Evolutionary conservation across 2,329 filamentous ascomycete species (phyloP), one percentile per base, ranked within the genome.

Genomic region (Ascochyta fabae): DNA sequence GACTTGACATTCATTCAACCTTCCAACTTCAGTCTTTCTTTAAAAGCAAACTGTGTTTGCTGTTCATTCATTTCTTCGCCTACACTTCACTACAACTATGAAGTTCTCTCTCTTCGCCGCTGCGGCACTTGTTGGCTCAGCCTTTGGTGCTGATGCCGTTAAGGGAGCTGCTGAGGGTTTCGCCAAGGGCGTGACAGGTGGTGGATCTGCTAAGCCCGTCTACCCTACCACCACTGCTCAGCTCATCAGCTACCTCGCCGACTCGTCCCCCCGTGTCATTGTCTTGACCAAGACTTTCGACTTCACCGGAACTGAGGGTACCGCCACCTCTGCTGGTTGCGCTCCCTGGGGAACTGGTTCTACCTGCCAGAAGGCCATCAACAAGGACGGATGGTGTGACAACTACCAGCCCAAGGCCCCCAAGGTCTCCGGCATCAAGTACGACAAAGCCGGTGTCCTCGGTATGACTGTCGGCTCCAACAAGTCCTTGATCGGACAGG

Each of bases 161-260:
- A 61, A 63, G 59, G 65, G 65, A 35, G 55, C 64, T 48, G 65
- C 65, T 53, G 64, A 68, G 49, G 65, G 65, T 50, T 68, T 68
- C 38, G 65, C 65, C 16, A 68, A 67, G 60, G 65, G 65, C 85
- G 65, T 68, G 2, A 68, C 65, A 55, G 65, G 65, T 52, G 65
- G 65, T 42, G 64, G 65, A 29, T 61, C 42, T 31, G 62, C 65
- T 16, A 43, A 58, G 2, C 64, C 65, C 5, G 65, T 68, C 34
- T 67, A 68, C 54, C 65, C 65, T 10, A 50, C 54, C 16, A 63
- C 62, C 22, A 68, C 55, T 38, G 78, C 75, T 23, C 78, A 89
- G 79, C 81, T 88, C 42, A 81, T 83, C 70, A 80, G 77, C 35
- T 88, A 86, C 75, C 81, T 88, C 5, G 77, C 78, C 8, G 84